phyloP scores from a whole-genome alignment of 495 filamentous ascomycete genomes.

The Thermothielavioides terrestris region DNA sequence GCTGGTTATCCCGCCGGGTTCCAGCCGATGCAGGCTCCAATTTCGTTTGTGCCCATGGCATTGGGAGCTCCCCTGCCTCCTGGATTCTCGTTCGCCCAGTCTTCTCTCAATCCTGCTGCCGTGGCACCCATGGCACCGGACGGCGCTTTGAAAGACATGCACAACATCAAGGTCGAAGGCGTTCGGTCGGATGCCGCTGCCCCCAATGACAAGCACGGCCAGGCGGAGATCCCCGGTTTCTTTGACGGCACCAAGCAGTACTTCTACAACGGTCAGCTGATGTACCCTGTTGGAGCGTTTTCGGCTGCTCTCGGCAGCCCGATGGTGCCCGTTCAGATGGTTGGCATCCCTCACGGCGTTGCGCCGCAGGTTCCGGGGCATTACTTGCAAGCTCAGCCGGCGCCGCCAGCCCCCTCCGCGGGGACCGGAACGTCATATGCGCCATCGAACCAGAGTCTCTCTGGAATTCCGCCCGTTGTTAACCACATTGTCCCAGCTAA shows the following conservation, averaged over 20 bases:
- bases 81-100: conserved; percentile 15
- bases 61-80: conserved; percentile 22
- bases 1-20: conserved; percentile 22
- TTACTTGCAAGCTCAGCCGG: conserved; percentile 16
- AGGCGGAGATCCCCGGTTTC: conserved; percentile 37
- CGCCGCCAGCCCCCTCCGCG: conserved; percentile 14
- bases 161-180: conserved; percentile 18
- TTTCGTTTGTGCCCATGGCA: conserved; percentile 24
- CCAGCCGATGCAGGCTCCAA: conserved; percentile 21
- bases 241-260: conserved; percentile 41
- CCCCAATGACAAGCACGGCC: conserved; percentile 30
- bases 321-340: conserved; percentile 19
- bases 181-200: conserved; percentile 19
- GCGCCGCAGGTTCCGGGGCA: conserved; percentile 6
- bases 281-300: conserved; percentile 33
- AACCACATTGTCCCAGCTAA: conserved; percentile 11
- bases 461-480: conserved; percentile 3
- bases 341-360: conserved; percentile 15
- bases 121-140: conserved; percentile 1
- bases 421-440: conserved; percentile 9
- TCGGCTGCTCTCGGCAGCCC: conserved; percentile 10
- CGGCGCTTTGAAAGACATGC: conserved; percentile 17
- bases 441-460: conserved; percentile 1
- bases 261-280: conserved; percentile 39
- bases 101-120: conserved; percentile 6